phyloP scores from a whole-genome alignment of 345 rosid species.

The Citrus glauca region DNA sequence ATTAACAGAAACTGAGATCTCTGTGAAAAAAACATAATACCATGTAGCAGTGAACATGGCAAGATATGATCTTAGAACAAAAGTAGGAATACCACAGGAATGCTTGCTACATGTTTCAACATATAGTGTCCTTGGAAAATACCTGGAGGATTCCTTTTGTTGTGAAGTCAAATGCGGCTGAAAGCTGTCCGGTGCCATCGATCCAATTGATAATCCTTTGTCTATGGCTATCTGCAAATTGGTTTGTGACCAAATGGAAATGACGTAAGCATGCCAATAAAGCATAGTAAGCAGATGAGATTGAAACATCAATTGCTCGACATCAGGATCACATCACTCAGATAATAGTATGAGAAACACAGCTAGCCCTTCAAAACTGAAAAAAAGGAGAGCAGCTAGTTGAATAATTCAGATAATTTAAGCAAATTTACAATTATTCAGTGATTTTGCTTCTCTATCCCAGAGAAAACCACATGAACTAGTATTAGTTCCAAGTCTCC shows the following conservation, averaged over 20 bases:
- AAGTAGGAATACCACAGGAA: not conserved
- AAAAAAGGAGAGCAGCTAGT: not conserved
- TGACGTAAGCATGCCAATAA: not conserved
- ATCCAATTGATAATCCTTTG: slow-evolving; percentile 86
- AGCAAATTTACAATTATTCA: not conserved
- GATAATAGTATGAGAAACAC: not conserved
- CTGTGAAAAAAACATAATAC: not conserved
- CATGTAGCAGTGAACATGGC: not conserved
- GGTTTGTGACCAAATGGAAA: not conserved
- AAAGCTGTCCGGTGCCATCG: slow-evolving; percentile 67
- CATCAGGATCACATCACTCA: not conserved
- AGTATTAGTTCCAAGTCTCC: not conserved
- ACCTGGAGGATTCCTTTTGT: slow-evolving; percentile 91
- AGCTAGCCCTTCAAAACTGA: not conserved
- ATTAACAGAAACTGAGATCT: slow-evolving; percentile 3
- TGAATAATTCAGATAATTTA: not conserved
- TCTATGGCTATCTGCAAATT: slow-evolving; percentile 66
- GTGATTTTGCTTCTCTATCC: not conserved
- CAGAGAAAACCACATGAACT: not conserved
- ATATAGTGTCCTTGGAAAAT: slow-evolving; percentile 3
- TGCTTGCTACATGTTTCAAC: not conserved
- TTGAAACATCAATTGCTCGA: not conserved
- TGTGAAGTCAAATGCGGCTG: slow-evolving; percentile 92
- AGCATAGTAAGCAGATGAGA: not conserved
- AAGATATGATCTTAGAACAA: not conserved